Conservation (phyloP, 371 early-diverging fungal species). For the Lichtheimia ornata region DNA sequence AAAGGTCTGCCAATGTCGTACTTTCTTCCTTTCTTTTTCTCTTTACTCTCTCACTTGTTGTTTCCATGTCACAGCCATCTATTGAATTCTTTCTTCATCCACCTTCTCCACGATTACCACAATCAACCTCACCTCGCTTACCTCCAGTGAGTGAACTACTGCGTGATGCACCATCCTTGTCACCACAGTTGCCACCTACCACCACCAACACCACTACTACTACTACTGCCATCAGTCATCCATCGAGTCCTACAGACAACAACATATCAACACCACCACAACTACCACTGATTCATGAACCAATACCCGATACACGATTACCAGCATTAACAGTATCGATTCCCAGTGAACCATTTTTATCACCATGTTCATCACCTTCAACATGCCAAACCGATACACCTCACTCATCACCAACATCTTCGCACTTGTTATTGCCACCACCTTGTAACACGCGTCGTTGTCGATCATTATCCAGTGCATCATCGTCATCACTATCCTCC, state of each 20-base stretch:
- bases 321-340: constrained; percentile 17
- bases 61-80: constrained; percentile 13
- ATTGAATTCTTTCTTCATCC: constrained; percentile 31
- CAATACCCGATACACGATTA: not conserved
- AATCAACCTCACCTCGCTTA: constrained; percentile 9
- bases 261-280: constrained; percentile 7
- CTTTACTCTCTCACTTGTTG: constrained; percentile 5
- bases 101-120: constrained; percentile 21
- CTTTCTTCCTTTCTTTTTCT: constrained; percentile 6
- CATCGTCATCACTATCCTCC: constrained; percentile 18
- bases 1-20: constrained; percentile 2
- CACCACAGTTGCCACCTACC: not conserved
- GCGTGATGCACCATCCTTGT: constrained; percentile 13
- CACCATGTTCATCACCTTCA: constrained; percentile 16
- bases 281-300: constrained; percentile 10
- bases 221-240: too few relatives aligned
- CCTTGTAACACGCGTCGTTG: constrained; percentile 18
- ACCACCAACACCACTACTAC: not conserved
- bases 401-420: constrained; percentile 18
- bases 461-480: constrained; percentile 37
- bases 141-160: constrained; percentile 25
- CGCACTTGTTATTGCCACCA: constrained; percentile 21
- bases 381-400: constrained; percentile 23
- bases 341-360: constrained; percentile 7
- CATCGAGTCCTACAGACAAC: not conserved